Evolutionary conservation across 2,329 filamentous ascomycete genomes (phyloP), one percentile per base, ranked within the genome.

Genomic region (Gnomoniopsis smithogilvyi): DNA sequence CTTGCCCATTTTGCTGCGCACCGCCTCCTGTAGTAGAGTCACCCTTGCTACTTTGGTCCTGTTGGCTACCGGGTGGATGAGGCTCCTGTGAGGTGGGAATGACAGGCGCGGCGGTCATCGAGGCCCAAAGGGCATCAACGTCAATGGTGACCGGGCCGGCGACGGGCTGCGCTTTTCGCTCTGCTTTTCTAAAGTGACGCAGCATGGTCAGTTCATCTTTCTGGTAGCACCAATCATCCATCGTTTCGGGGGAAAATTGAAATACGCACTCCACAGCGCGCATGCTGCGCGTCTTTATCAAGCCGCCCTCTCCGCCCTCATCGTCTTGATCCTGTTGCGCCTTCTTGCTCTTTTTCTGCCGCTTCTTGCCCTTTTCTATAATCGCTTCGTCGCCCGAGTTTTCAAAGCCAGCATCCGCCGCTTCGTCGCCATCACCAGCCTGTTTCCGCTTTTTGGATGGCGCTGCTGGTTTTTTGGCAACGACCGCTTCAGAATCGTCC

Each of bases 381-480:
- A 90, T 82, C 0, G 82, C 81, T 67, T 91, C 88, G 66, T 91
- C 88, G n/a, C 88, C 88, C 0, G 88, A 91, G 64, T 88, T 88
- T 60, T 85, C 81, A 61, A 85, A 84, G 1, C 78, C 84, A 0
- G 75, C 76, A 63, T 82, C 79, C 38, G 76, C 74, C 2, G 70
- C 73, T 4, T 77, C 74, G 1, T 64, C 65, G 14, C 57, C 68
- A 21, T 59, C 63, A 8, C 59, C 63, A 1, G 65, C 60, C 24
- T 56, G 45, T 12, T 50, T 21, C 22, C 48, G 54, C 12, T 71
- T 64, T 66, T 75, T 77, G 55, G 74, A 67, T 50, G 76, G 75
- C 11, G 60, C 59, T 2, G 66, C 47, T 41, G 66, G 43, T 1
- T 65, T 51, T 14, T 70, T 65, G 6, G 50, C 49, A 54, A 65